These are phyloP conservation scores for Solanum pinnatisectum DNA, from an alignment of 257 asterid genomes.

Conservation along the genomic window DNA sequence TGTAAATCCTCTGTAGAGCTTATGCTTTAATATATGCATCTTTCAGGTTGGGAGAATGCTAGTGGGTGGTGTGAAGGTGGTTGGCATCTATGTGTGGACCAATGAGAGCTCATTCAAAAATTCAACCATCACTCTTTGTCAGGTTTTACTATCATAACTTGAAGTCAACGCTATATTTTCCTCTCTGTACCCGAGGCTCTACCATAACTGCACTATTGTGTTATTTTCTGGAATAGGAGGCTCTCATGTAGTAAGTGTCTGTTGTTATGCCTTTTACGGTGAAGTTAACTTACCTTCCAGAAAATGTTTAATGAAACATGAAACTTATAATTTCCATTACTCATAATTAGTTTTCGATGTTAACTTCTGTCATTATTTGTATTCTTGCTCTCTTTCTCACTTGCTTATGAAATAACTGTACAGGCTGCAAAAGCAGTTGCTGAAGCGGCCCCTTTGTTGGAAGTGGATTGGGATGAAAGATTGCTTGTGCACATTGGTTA, in stretches of 20 bases:
- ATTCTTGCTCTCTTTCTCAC: background rate
- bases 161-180: background rate
- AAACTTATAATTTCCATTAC: background rate
- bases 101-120: conserved; percentile 77
- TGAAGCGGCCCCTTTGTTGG: conserved; percentile 48
- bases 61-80: conserved; percentile 82
- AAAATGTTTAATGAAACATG: background rate
- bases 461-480: conserved; percentile 53
- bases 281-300: background rate
- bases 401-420: background rate
- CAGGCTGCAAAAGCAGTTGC: conserved; percentile 83
- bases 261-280: background rate
- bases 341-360: background rate
- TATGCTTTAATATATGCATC: background rate
- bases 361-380: background rate
- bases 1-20: background rate
- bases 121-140: conserved; percentile 66
- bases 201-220: background rate
- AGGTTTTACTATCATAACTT: conserved; percentile 35
- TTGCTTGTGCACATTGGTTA: conserved; percentile 76
- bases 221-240: background rate
- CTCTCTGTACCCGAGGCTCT: background rate
- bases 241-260: background rate
- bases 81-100: conserved; percentile 83
- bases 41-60: conserved; percentile 88